These are phyloP conservation scores for Aspergillus pseudoviridinutans DNA, from an alignment of 2,329 filamentous ascomycete species.

Conservation along the genomic window DNA sequence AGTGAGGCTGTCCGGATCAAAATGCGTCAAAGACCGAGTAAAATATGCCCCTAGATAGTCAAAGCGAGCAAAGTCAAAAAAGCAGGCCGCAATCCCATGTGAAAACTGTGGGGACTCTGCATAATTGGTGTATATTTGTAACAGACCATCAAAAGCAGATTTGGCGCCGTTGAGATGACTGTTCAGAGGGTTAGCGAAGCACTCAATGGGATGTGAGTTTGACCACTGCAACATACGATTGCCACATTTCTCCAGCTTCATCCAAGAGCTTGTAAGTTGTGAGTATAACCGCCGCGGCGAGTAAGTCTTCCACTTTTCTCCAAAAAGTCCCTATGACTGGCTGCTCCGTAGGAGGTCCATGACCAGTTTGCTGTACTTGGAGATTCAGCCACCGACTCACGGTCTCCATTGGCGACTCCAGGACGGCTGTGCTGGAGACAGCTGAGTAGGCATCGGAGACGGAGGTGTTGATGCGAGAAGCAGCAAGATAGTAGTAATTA, in stretches of 20 bases:
- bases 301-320: conserved; percentile 53
- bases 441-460: conserved; percentile 29
- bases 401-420: conserved; percentile 29
- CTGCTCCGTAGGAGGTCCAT: conserved; percentile 3
- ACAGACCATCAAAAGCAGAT: conserved; percentile 49
- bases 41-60: conserved; percentile 61
- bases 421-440: conserved; percentile 26
- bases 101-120: conserved; percentile 33
- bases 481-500: conserved; percentile 58
- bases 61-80: conserved; percentile 62
- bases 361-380: conserved; percentile 9
- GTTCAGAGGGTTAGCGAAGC: conserved; percentile 5
- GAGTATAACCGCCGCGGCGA: conserved; percentile 58
- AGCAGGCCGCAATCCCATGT: conserved; percentile 53
- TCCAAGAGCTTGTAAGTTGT: conserved; percentile 63
- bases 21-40: conserved; percentile 53
- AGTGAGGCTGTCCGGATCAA: conserved; percentile 54
- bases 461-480: conserved; percentile 45
- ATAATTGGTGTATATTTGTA: conserved; percentile 27
- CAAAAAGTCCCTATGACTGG: conserved; percentile 20
- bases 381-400: conserved; percentile 22
- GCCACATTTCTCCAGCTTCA: conserved; percentile 57
- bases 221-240: conserved; percentile 32
- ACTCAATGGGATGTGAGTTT: neutral
- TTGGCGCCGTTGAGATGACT: conserved; percentile 59